phyloP scores from a whole-genome alignment of 2,329 filamentous ascomycete species.

The Drechslerella coelobrocha region DNA sequence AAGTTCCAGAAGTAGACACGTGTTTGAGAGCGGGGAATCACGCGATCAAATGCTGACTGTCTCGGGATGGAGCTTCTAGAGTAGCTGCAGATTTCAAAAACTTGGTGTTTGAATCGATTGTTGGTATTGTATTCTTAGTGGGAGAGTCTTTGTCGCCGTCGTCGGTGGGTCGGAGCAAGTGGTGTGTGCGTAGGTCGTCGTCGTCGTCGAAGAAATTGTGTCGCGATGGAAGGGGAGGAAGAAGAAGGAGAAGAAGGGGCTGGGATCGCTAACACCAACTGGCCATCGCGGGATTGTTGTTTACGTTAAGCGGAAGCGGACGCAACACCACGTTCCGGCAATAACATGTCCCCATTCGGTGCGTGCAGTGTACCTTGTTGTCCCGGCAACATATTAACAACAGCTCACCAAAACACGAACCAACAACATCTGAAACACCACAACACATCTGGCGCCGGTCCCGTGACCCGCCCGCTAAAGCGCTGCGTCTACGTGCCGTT shows the following conservation, averaged over 20 bases:
- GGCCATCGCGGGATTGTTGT: background rate
- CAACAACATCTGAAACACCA: slow-evolving; percentile 30
- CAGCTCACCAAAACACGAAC: slow-evolving; percentile 7
- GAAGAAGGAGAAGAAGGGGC: slow-evolving; percentile 8
- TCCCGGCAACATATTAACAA: slow-evolving; percentile 10
- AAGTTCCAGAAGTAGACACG: background rate
- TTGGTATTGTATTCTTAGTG: background rate
- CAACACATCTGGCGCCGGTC: slow-evolving; percentile 17
- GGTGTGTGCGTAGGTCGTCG: background rate
- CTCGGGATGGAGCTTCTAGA: background rate
- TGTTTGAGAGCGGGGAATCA: slow-evolving; percentile 17
- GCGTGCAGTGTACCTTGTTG: slow-evolving; percentile 2
- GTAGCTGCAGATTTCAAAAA: background rate
- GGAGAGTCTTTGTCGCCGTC: too few relatives aligned
- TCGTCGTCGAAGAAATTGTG: background rate
- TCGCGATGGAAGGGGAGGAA: slow-evolving; percentile 9
- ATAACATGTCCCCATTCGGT: slow-evolving; percentile 3
- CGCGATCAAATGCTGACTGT: slow-evolving; percentile 8
- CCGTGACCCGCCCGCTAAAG: background rate
- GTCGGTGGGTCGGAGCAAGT: background rate
- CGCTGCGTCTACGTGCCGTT: background rate
- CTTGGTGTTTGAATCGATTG: slow-evolving; percentile 9
- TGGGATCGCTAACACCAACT: slow-evolving; percentile 1
- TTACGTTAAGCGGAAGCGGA: background rate
- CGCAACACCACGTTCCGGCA: too few relatives aligned